phyloP scores from a whole-genome alignment of 345 rosid species.

The Melaleuca alternifolia region DNA sequence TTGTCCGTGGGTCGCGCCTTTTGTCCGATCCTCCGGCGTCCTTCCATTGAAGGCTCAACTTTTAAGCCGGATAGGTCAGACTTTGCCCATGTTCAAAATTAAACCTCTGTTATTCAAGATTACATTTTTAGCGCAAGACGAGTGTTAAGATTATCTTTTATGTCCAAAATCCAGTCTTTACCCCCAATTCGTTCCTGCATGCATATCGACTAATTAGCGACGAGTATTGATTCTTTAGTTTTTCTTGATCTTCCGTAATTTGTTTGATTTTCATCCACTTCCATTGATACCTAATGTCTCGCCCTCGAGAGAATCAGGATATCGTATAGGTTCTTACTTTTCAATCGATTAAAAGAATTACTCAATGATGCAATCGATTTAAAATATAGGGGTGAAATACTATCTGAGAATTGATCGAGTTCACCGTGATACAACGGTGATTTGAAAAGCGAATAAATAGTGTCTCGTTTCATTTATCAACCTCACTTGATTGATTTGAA shows the following conservation, averaged over 20 bases:
- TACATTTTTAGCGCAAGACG: background rate
- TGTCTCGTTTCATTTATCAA: accelerated
- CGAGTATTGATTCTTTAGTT: background rate
- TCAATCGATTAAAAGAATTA: background rate
- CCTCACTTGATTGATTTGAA: accelerated
- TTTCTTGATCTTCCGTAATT: background rate
- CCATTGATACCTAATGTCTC: background rate
- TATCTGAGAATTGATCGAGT: no score
- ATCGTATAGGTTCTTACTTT: background rate
- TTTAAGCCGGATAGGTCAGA: background rate
- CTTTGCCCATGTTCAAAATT: background rate
- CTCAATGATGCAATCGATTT: background rate
- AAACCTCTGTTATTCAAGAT: background rate
- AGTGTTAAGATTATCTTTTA: background rate
- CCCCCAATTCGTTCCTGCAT: background rate
- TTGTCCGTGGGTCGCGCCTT: background rate
- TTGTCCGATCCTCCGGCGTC: background rate
- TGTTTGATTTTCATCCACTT: background rate
- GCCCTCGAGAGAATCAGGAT: accelerated
- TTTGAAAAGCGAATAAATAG: no score
- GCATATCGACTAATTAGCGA: background rate
- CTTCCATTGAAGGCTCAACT: background rate
- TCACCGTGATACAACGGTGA: accelerated
- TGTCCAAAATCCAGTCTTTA: background rate
- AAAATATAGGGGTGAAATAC: background rate